Evolutionary conservation across 2,329 filamentous ascomycete genomes (phyloP).

Genomic region (Apiospora pterosperma): DNA sequence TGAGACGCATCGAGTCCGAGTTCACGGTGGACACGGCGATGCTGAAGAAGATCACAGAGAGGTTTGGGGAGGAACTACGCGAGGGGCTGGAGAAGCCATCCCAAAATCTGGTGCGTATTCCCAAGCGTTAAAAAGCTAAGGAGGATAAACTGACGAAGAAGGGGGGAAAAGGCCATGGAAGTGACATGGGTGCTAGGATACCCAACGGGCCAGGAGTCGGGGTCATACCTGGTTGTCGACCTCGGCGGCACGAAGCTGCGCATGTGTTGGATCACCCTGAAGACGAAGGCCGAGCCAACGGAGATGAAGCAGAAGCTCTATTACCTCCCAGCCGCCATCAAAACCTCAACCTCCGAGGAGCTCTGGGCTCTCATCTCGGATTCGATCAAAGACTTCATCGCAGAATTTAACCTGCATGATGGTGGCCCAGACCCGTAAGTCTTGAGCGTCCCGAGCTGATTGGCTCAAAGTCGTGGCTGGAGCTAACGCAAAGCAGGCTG

Average conservation of each 20-base stretch:
- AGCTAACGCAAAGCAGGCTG: conserved; percentile 43
- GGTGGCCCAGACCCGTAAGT: conserved; percentile 37
- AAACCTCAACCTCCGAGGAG: conserved; percentile 61
- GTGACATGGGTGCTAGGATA: conserved; percentile 6
- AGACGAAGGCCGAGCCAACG: conserved; percentile 53
- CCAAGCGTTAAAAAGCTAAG: neutral
- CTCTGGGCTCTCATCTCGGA: conserved; percentile 70
- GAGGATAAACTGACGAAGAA: neutral
- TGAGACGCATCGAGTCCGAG: conserved; percentile 46
- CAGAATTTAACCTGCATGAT: conserved; percentile 37
- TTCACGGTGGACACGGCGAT: conserved; percentile 63
- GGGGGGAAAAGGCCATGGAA: conserved; percentile 3
- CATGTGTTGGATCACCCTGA: conserved; percentile 64
- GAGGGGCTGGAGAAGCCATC: conserved; percentile 9
- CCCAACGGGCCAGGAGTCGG: conserved; percentile 36
- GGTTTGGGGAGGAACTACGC: conserved; percentile 24
- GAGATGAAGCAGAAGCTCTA: conserved; percentile 70
- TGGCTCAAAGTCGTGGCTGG: conserved; percentile 28
- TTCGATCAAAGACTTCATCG: conserved; percentile 65
- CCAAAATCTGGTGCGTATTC: conserved; percentile 13
- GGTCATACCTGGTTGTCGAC: conserved; percentile 67
- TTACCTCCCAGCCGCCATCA: conserved; percentile 64
- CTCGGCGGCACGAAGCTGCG: conserved; percentile 72
- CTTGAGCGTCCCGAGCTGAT: neutral
- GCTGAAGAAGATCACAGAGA: conserved; percentile 65